Evolutionary conservation across 805 yeast species (phyloP).

Genomic region (Kuraishia ogatae): DNA sequence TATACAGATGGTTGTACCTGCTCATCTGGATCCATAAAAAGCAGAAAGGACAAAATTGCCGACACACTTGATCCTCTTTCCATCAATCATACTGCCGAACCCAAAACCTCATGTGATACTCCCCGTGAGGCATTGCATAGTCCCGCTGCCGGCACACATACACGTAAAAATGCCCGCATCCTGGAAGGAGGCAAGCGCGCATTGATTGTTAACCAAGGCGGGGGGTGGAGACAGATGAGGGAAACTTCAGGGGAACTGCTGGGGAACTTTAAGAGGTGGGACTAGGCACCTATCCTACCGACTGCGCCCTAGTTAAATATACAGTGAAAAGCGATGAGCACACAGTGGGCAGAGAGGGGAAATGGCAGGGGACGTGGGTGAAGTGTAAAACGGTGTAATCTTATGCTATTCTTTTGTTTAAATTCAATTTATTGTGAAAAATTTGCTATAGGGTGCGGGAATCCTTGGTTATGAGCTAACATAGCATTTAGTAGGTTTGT

Average conservation of each 20-base stretch:
- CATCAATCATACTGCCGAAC: neutral
- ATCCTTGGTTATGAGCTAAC: no score
- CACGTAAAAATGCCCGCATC: neutral
- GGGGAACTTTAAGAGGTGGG: neutral
- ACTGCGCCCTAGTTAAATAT: no score
- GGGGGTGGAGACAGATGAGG: slow-evolving; percentile 6
- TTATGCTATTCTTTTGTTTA: no score
- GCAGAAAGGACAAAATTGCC: neutral
- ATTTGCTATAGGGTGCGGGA: no score
- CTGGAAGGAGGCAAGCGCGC: neutral
- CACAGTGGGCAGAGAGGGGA: no score
- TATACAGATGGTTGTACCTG: neutral
- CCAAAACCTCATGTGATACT: neutral
- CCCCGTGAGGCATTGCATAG: neutral
- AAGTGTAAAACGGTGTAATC: no score
- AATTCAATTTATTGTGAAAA: no score
- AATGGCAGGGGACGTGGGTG: no score
- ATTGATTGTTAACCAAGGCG: slow-evolving; percentile 4
- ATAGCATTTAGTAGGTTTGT: no score
- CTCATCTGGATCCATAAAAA: neutral
- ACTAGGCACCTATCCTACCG: no score
- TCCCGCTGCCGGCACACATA: neutral
- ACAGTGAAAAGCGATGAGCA: no score
- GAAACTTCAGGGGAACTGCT: neutral
- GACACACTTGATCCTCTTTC: neutral